Percentiles rank a stretch among this genome's conserved stretches.
Evolutionary conservation across 163 green algal species (phyloP).

Genomic region (Chlamydomonas reinhardtii): DNA sequence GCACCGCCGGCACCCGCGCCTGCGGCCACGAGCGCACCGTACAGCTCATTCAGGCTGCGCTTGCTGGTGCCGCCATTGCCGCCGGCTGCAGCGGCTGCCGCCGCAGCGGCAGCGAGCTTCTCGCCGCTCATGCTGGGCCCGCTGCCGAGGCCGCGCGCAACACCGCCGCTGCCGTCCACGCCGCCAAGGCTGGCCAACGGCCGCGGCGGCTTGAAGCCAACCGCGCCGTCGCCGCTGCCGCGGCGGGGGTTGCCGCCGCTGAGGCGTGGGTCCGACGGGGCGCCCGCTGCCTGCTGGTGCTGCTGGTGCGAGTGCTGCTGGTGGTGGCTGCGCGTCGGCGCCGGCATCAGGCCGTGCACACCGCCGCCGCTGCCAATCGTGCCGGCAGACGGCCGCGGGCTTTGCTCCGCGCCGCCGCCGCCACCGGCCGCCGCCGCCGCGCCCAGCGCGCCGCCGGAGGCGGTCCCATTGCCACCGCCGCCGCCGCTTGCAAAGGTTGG

Average conservation of each 20-base stretch:
- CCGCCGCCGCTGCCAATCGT: neutral
- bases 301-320: conserved; percentile 9
- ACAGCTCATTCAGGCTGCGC: conserved; percentile 12
- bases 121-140: too few species aligned
- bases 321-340: neutral
- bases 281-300: neutral
- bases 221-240: conserved; percentile 8
- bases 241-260: neutral
- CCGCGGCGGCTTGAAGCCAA: conserved; percentile 2
- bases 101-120: neutral
- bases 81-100: neutral
- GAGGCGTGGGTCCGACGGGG: conserved; percentile 10
- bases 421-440: too few species aligned
- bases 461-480: neutral
- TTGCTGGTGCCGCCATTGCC: neutral
- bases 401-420: neutral
- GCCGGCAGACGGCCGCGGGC: neutral
- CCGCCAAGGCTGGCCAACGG: neutral
- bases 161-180: too few species aligned
- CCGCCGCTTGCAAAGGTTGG: neutral
- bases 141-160: too few species aligned
- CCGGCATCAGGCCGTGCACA: neutral
- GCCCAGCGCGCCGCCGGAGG: too few species aligned
- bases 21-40: conserved; percentile 3
- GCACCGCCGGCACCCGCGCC: neutral